Percentiles rank a stretch among this genome's conserved stretches.
These are phyloP conservation scores for Stagonosporopsis cucurbitacearum DNA, from an alignment of 2,329 filamentous ascomycete genomes.

Conservation along the genomic window DNA sequence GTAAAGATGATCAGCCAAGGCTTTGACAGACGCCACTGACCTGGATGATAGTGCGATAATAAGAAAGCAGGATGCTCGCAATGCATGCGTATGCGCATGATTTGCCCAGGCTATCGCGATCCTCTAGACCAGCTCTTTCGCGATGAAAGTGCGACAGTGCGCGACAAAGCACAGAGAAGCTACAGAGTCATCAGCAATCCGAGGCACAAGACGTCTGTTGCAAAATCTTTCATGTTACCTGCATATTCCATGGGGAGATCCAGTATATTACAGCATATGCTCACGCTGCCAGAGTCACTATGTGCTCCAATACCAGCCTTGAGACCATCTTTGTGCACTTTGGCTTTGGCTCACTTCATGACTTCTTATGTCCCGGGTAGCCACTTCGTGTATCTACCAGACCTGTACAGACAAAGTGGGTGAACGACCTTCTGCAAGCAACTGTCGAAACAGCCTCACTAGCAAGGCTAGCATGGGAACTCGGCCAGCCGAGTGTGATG, in stretches of 20 bases:
- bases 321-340: no score
- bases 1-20: conserved; percentile 1
- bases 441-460: conserved; percentile 20
- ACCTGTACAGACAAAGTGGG: neutral
- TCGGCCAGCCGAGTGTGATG: conserved; percentile 10
- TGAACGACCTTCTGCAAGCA: conserved; percentile 1
- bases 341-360: conserved; percentile 24
- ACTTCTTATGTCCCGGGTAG: conserved; percentile 25
- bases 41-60: conserved; percentile 19
- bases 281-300: neutral
- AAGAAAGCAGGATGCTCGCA: conserved; percentile 19
- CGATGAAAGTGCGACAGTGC: conserved; percentile 21
- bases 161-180: conserved; percentile 18
- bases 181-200: neutral
- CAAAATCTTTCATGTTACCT: no score
- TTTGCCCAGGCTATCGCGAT: conserved; percentile 26
- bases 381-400: conserved; percentile 27
- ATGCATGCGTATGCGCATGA: conserved; percentile 20
- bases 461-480: conserved; percentile 19
- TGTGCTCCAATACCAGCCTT: neutral
- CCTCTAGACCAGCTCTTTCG: conserved; percentile 22
- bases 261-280: neutral
- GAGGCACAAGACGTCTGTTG: neutral
- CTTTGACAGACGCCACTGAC: no score
- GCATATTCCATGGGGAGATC: no score